Percentiles rank a stretch among this genome's conserved stretches.
These are phyloP conservation scores for Apophysomyces variabilis DNA, from an alignment of 371 early-diverging fungal genomes.

Conservation along the genomic window DNA sequence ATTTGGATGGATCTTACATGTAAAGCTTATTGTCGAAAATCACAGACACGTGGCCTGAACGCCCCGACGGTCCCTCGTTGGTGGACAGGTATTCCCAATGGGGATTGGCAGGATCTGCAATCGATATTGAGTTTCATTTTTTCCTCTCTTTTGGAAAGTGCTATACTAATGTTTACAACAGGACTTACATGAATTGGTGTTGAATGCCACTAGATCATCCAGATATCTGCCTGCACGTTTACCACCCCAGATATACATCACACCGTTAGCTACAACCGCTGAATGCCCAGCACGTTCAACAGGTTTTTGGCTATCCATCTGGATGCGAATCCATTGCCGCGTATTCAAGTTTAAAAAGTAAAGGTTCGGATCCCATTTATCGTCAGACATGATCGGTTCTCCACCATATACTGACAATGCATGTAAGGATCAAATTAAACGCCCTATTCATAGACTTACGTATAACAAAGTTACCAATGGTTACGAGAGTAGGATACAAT, in stretches of 20 bases:
- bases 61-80: constrained; percentile 58
- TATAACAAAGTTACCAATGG: constrained; percentile 40
- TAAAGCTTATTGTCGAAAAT: constrained; percentile 63
- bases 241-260: constrained; percentile 78
- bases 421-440: constrained; percentile 5
- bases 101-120: constrained; percentile 39
- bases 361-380: constrained; percentile 45
- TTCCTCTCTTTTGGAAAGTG: neutral
- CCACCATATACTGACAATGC: constrained; percentile 48
- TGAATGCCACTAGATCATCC: constrained; percentile 72
- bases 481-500: constrained; percentile 34
- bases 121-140: constrained; percentile 13
- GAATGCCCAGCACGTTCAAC: constrained; percentile 74
- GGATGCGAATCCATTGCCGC: constrained; percentile 59
- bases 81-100: constrained; percentile 60
- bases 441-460: constrained; percentile 25
- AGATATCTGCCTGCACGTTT: constrained; percentile 69
- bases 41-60: constrained; percentile 65
- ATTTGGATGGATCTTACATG: constrained; percentile 47
- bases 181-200: constrained; percentile 62
- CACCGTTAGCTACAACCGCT: constrained; percentile 63
- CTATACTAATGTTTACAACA: neutral
- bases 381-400: constrained; percentile 41
- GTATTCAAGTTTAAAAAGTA: constrained; percentile 48
- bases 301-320: constrained; percentile 62